Percentiles rank a stretch among this genome's conserved stretches.
phyloP scores from a whole-genome alignment of 331 rosid species.

The Malus hybrid region DNA sequence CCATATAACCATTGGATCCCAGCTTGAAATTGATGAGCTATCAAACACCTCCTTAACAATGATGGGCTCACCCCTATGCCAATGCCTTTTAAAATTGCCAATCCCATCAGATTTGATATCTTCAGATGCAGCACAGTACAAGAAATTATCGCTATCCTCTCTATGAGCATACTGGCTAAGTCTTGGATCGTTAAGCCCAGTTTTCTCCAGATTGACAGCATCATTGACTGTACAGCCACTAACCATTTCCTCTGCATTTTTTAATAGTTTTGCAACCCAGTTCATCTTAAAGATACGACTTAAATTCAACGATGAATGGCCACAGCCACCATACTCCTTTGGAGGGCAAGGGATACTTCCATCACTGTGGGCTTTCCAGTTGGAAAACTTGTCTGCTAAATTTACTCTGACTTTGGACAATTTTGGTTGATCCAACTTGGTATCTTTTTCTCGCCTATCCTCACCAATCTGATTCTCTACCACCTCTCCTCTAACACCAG shows the following conservation, averaged over 20 bases:
- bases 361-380: constrained; percentile 65
- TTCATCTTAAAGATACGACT: constrained; percentile 96
- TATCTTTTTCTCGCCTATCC: constrained; percentile 28
- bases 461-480: constrained; percentile 7
- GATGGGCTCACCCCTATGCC: constrained; percentile 81
- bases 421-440: constrained; percentile 30
- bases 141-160: constrained; percentile 46
- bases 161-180: constrained; percentile 54
- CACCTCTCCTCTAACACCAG: constrained; percentile 16
- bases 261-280: constrained; percentile 96
- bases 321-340: constrained; percentile 89
- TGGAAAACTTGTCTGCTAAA: constrained; percentile 47
- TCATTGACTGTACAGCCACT: constrained; percentile 63
- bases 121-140: constrained; percentile 67
- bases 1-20: constrained; percentile 90
- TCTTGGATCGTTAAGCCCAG: constrained; percentile 30
- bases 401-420: constrained; percentile 33
- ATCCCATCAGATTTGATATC: constrained; percentile 69
- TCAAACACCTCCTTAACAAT: constrained; percentile 81
- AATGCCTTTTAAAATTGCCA: constrained; percentile 69
- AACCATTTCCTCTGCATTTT: constrained; percentile 98
- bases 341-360: constrained; percentile 93
- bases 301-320: constrained; percentile 54
- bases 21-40: constrained; percentile 60
- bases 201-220: constrained; percentile 25